Conservation (phyloP, 2,329 filamentous ascomycete genomes). For the Gremmenia infestans region DNA sequence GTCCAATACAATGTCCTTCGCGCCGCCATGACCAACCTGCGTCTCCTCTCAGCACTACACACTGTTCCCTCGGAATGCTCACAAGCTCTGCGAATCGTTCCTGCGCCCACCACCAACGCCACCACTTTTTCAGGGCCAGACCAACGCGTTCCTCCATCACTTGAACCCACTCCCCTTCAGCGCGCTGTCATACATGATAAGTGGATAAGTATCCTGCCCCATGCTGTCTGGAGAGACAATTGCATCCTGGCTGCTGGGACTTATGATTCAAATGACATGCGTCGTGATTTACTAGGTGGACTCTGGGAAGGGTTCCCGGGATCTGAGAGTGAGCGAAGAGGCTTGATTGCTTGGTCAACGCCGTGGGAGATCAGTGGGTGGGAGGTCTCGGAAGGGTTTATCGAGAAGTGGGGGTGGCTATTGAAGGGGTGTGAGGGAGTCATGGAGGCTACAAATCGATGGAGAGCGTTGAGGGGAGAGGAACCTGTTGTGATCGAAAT, state of each 20-base stretch:
- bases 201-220: constrained; percentile 16
- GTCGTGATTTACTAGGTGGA: constrained; percentile 15
- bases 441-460: constrained; percentile 15
- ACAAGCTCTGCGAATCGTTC: background rate
- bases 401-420: constrained; percentile 14
- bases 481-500: constrained; percentile 1
- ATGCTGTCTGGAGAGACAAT: constrained; percentile 14
- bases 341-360: constrained; percentile 15
- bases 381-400: constrained; percentile 17
- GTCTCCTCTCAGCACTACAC: constrained; percentile 25
- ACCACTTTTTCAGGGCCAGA: background rate
- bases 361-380: constrained; percentile 17
- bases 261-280: constrained; percentile 15
- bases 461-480: constrained; percentile 15
- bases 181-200: constrained; percentile 6
- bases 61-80: constrained; percentile 13
- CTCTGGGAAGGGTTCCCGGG: constrained; percentile 12
- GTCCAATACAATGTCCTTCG: constrained; percentile 38
- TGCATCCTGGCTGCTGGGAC: constrained; percentile 9
- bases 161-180: constrained; percentile 13
- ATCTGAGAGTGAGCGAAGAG: constrained; percentile 3
- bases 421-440: constrained; percentile 17
- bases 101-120: background rate
- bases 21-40: constrained; percentile 33
- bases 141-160: constrained; percentile 6